Conservation (phyloP, 2,329 filamentous ascomycete genomes). For the Trichophyton equinum region DNA sequence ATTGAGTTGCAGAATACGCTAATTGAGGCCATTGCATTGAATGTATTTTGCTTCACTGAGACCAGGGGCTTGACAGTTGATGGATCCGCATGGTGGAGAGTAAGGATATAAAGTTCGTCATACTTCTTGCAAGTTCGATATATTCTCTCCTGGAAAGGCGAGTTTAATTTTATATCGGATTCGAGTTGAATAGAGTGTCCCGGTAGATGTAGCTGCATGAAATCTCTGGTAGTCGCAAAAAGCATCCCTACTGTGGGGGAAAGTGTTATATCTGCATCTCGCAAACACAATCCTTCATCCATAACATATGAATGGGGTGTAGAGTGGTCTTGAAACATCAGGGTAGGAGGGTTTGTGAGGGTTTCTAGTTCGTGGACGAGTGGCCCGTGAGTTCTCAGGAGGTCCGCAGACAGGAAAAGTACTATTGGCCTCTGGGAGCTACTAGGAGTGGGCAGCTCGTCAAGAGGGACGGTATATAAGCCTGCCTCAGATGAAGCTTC, state of each 20-base stretch:
- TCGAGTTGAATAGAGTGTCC: slow-evolving; percentile 32
- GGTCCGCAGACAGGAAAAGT: slow-evolving; percentile 14
- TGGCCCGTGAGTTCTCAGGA: slow-evolving; percentile 19
- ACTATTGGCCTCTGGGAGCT: not conserved
- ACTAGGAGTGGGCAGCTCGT: not conserved
- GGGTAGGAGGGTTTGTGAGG: slow-evolving; percentile 2
- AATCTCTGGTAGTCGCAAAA: slow-evolving; percentile 56
- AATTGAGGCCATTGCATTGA: slow-evolving; percentile 15
- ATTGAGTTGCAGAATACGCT: slow-evolving; percentile 19
- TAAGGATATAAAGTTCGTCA: slow-evolving; percentile 53
- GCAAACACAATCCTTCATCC: not conserved
- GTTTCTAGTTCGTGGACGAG: slow-evolving; percentile 13
- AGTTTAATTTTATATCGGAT: slow-evolving; percentile 15
- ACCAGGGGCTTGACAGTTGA: slow-evolving; percentile 14
- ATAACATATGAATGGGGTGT: not conserved
- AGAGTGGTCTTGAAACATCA: slow-evolving; percentile 18
- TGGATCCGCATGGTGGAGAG: slow-evolving; percentile 8
- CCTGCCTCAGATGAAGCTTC: not conserved
- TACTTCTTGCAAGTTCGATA: slow-evolving; percentile 46
- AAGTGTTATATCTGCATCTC: slow-evolving; percentile 53
- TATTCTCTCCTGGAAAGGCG: slow-evolving; percentile 46
- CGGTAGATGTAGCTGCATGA: slow-evolving; percentile 59
- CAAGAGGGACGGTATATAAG: not conserved
- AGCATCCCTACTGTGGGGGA: slow-evolving; percentile 58
- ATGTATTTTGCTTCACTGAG: slow-evolving; percentile 10